These are phyloP conservation scores for Galerina marginata DNA, from an alignment of 768 basidiomycete genomes.

Conservation along the genomic window DNA sequence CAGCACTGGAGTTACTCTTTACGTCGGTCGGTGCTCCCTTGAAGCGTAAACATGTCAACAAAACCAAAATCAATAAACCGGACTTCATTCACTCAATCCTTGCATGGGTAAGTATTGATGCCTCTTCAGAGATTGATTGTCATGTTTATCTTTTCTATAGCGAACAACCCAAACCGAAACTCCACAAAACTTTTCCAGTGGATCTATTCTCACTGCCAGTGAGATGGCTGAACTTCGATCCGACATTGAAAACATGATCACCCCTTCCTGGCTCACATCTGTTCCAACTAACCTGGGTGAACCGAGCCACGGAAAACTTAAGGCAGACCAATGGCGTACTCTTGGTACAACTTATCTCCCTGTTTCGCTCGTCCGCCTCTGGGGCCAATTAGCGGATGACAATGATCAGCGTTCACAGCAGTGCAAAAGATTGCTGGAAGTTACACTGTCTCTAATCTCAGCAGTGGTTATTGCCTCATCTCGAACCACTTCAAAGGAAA, in stretches of 20 bases:
- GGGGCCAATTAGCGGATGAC: slow-evolving; percentile 25
- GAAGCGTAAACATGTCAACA: not conserved
- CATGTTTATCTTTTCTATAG: not conserved
- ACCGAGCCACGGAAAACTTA: slow-evolving; percentile 17
- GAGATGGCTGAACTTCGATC: slow-evolving; percentile 25
- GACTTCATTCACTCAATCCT: not conserved
- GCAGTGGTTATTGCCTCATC: slow-evolving; percentile 27
- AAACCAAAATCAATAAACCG: not conserved
- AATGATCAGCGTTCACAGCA: slow-evolving; percentile 22
- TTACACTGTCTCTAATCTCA: slow-evolving; percentile 23
- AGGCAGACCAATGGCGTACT: slow-evolving; percentile 35
- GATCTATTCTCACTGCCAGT: slow-evolving; percentile 8
- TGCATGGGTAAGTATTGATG: slow-evolving; percentile 3
- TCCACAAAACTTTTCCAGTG: not conserved
- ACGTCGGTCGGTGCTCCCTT: not conserved
- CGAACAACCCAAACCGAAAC: not conserved
- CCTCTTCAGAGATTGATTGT: not conserved
- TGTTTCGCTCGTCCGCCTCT: slow-evolving; percentile 36
- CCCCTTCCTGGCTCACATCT: slow-evolving; percentile 31
- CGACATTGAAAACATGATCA: slow-evolving; percentile 26
- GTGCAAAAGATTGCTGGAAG: slow-evolving; percentile 25
- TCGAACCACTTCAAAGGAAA: slow-evolving; percentile 16
- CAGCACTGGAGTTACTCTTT: not conserved
- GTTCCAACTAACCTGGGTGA: slow-evolving; percentile 27
- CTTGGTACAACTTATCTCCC: slow-evolving; percentile 38